These are phyloP conservation scores for Pleurotus ostreatus DNA, from an alignment of 768 basidiomycete genomes.

Conservation along the genomic window DNA sequence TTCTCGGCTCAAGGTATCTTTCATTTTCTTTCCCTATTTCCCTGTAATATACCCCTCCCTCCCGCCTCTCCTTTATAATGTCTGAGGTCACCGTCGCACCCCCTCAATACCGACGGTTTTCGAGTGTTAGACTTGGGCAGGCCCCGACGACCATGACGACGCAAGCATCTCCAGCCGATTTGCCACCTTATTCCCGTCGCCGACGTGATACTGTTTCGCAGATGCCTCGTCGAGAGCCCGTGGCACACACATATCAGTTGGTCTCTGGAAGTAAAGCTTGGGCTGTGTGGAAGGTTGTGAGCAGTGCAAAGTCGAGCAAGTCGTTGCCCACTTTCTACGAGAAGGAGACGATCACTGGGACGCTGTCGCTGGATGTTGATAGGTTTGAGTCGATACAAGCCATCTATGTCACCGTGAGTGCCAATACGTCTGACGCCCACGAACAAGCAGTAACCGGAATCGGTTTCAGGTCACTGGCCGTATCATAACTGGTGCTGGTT, in stretches of 20 bases:
- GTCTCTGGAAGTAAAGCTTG: slow-evolving; percentile 32
- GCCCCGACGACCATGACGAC: slow-evolving; percentile 26
- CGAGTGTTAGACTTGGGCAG: slow-evolving; percentile 42
- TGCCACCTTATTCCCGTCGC: slow-evolving; percentile 17
- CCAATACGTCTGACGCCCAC: neutral
- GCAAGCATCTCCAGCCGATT: slow-evolving; percentile 2
- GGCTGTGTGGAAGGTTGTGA: slow-evolving; percentile 43
- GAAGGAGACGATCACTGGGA: slow-evolving; percentile 48
- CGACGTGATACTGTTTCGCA: slow-evolving; percentile 2
- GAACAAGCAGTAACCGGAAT: neutral
- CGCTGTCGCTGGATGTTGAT: slow-evolving; percentile 42
- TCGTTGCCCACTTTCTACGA: slow-evolving; percentile 51
- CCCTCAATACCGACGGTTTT: slow-evolving; percentile 47
- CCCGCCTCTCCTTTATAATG: slow-evolving; percentile 22
- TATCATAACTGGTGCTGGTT: slow-evolving; percentile 43
- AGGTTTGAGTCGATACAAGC: slow-evolving; percentile 51
- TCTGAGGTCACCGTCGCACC: slow-evolving; percentile 40
- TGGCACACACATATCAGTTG: slow-evolving; percentile 24
- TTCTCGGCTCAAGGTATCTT: slow-evolving; percentile 6
- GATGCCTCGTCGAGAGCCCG: slow-evolving; percentile 7
- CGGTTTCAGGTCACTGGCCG: slow-evolving; percentile 42
- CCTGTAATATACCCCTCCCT: slow-evolving; percentile 11
- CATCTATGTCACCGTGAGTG: slow-evolving; percentile 38
- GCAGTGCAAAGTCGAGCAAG: slow-evolving; percentile 36
- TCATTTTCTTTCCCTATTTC: slow-evolving; percentile 9